Percentiles rank a stretch among this genome's conserved stretches.
Evolutionary conservation across 352 stramenopile species (phyloP).

Genomic region (Peronospora tabacina): DNA sequence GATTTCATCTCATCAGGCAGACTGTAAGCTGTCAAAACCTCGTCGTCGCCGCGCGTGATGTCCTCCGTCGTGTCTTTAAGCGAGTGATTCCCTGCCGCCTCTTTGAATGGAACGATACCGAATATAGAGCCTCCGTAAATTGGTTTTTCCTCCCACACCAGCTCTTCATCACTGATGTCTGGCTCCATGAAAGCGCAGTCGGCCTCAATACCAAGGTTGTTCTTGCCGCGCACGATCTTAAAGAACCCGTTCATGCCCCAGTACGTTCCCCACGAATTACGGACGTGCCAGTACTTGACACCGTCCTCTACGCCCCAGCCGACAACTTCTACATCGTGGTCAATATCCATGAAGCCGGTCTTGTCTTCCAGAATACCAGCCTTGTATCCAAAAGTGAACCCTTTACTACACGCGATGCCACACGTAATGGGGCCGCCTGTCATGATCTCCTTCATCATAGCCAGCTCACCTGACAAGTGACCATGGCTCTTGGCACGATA

Average conservation of each 20-base stretch:
- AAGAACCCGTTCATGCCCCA: constrained; percentile 97
- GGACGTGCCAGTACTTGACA: constrained; percentile 95
- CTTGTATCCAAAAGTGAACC: constrained; percentile 87
- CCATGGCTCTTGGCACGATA: constrained; percentile 72
- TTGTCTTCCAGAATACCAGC: constrained; percentile 90
- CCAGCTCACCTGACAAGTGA: constrained; percentile 55
- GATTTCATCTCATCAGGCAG: constrained; percentile 10
- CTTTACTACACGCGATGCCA: constrained; percentile 87
- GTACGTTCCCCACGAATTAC: constrained; percentile 91
- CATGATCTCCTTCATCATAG: constrained; percentile 81
- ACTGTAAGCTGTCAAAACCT: constrained; percentile 11
- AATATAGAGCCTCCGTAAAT: constrained; percentile 73
- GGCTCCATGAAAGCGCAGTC: constrained; percentile 87
- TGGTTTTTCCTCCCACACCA: constrained; percentile 74
- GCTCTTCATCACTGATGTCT: constrained; percentile 69
- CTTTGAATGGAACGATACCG: constrained; percentile 63
- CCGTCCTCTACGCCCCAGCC: constrained; percentile 90
- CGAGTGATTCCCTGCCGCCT: constrained; percentile 70
- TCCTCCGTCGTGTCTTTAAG: constrained; percentile 85
- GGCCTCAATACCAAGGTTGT: constrained; percentile 89
- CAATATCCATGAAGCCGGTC: constrained; percentile 76
- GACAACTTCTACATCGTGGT: constrained; percentile 78
- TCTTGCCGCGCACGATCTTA: constrained; percentile 88
- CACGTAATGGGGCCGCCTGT: constrained; percentile 88
- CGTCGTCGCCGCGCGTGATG: constrained; percentile 48